phyloP scores from a whole-genome alignment of 2,329 filamentous ascomycete genomes.

The Dactylellina haptotyla region DNA sequence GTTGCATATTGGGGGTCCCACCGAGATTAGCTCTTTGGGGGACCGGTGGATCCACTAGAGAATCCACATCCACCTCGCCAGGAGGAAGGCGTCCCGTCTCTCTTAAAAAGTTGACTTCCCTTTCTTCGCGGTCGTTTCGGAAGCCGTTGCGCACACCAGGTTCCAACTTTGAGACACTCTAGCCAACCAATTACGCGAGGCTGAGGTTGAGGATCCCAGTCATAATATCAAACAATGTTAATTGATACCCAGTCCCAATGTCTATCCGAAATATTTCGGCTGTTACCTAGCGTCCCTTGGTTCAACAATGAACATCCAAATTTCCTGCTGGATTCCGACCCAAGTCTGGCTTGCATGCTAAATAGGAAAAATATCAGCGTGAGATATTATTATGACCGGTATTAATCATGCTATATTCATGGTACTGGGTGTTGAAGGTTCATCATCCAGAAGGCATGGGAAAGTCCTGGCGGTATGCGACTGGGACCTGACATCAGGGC shows the following conservation, averaged over 20 bases:
- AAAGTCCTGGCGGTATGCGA: neutral
- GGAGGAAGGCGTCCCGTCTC: slow-evolving; percentile 30
- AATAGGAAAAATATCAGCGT: neutral
- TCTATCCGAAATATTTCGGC: slow-evolving; percentile 6
- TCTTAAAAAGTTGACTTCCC: slow-evolving; percentile 16
- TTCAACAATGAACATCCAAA: neutral
- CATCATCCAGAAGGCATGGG: neutral
- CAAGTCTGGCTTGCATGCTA: neutral
- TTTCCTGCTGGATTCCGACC: neutral
- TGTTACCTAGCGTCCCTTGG: neutral
- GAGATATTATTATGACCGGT: neutral
- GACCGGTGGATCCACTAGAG: slow-evolving; percentile 27
- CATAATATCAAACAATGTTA: neutral
- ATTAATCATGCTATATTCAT: neutral
- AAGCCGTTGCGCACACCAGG: slow-evolving; percentile 30
- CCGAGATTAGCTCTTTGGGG: slow-evolving; percentile 26
- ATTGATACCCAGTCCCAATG: slow-evolving; percentile 6
- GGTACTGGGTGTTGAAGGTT: neutral
- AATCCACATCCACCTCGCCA: slow-evolving; percentile 7
- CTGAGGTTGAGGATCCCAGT: neutral
- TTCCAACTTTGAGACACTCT: slow-evolving; percentile 23
- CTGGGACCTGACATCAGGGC: no score
- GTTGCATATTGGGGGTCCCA: slow-evolving; percentile 37
- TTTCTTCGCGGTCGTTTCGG: slow-evolving; percentile 49
- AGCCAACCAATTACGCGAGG: slow-evolving; percentile 33